These are phyloP conservation scores for Exophiala mesophila DNA, from an alignment of 2,329 filamentous ascomycete species.

Conservation along the genomic window DNA sequence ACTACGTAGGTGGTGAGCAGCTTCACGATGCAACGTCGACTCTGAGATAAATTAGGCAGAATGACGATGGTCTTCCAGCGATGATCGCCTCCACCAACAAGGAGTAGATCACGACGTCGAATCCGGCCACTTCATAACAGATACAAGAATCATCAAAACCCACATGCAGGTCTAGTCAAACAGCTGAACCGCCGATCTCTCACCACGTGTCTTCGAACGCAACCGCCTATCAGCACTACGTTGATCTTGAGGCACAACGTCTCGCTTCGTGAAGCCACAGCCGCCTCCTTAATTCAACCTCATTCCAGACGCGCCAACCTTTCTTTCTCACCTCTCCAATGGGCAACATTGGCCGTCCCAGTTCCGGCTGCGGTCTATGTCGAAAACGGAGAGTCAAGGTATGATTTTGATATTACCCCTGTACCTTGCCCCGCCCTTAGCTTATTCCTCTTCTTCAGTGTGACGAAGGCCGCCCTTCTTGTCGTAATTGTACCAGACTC, in stretches of 20 bases:
- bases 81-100: background rate
- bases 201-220: too few species aligned
- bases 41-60: background rate
- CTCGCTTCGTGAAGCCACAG: constrained; percentile 13
- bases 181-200: too few species aligned
- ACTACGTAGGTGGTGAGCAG: too few species aligned
- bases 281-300: background rate
- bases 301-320: background rate
- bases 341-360: constrained; percentile 21
- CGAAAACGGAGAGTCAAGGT: constrained; percentile 20
- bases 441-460: too few species aligned
- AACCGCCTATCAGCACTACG: too few species aligned
- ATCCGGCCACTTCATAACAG: background rate
- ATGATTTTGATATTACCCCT: background rate
- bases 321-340: constrained; percentile 5
- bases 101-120: background rate
- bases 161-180: too few species aligned
- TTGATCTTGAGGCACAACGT: too few species aligned
- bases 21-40: background rate
- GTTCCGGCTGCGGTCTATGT: constrained; percentile 19
- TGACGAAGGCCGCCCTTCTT: constrained; percentile 18
- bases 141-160: background rate
- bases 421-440: too few species aligned
- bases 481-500: constrained; percentile 18
- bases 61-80: background rate